Conservation (phyloP, 495 filamentous ascomycete species). For the Halenospora varia region DNA sequence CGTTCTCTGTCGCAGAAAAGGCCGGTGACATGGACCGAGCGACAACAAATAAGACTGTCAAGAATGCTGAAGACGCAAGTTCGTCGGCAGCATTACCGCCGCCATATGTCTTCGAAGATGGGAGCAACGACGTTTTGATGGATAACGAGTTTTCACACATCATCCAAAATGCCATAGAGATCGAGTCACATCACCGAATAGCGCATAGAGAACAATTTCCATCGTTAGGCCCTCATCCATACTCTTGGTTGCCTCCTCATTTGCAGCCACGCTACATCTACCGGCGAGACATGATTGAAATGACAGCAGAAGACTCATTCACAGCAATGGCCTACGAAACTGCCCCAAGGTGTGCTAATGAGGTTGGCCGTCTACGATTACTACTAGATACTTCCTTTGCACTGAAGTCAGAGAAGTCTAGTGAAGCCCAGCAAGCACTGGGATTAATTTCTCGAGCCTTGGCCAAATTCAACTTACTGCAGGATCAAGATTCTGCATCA, state of each 20-base stretch:
- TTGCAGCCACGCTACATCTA: background rate
- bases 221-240: background rate
- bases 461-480: conserved; percentile 1
- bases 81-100: background rate
- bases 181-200: background rate
- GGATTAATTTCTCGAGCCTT: background rate
- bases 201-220: background rate
- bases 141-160: background rate
- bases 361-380: background rate
- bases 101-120: conserved; percentile 6
- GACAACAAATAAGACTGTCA: background rate
- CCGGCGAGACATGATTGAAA: background rate
- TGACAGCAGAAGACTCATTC: conserved; percentile 5
- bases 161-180: conserved; percentile 1
- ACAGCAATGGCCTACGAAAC: conserved; percentile 13
- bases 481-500: background rate
- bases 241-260: background rate
- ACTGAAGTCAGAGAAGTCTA: background rate
- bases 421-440: conserved; percentile 1
- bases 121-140: background rate
- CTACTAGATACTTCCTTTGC: background rate
- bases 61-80: background rate
- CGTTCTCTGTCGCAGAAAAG: background rate
- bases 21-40: background rate
- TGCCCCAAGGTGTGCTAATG: background rate